Percentiles rank a stretch among this genome's conserved stretches.
phyloP scores from a whole-genome alignment of 768 basidiomycete genomes.

The Phlegmacium glaucopus region DNA sequence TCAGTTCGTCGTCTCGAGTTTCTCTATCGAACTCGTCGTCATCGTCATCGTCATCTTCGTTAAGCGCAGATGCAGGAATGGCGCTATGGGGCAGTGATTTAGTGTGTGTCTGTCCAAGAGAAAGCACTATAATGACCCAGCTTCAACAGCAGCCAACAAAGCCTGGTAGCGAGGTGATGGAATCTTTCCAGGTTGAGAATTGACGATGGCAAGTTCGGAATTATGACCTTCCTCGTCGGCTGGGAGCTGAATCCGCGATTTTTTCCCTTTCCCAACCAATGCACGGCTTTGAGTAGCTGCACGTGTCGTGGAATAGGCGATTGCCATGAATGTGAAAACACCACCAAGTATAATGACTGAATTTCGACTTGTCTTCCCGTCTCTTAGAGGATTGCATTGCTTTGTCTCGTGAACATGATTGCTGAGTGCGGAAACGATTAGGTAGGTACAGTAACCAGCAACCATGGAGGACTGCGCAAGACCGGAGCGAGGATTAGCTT shows the following conservation, averaged over 20 bases:
- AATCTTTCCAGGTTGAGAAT: constrained; percentile 76
- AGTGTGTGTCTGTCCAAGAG: neutral
- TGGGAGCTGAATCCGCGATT: constrained; percentile 61
- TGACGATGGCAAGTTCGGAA: constrained; percentile 75
- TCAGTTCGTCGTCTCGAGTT: constrained; percentile 85
- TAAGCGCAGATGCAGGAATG: constrained; percentile 88
- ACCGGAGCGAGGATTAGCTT: constrained; percentile 90
- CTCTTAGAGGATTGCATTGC: constrained; percentile 85
- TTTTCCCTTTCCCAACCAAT: constrained; percentile 71
- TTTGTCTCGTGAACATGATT: constrained; percentile 78
- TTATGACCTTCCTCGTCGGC: constrained; percentile 49
- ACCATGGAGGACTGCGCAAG: constrained; percentile 96
- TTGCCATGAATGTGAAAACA: constrained; percentile 94
- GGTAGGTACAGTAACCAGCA: constrained; percentile 95
- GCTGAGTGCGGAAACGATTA: constrained; percentile 88
- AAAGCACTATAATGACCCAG: constrained; percentile 58
- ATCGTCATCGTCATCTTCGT: constrained; percentile 77
- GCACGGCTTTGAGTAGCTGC: constrained; percentile 96
- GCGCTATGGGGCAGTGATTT: constrained; percentile 44
- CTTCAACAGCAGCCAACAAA: constrained; percentile 91
- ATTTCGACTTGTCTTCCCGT: constrained; percentile 67
- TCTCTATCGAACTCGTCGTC: constrained; percentile 69
- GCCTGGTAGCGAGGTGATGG: constrained; percentile 93
- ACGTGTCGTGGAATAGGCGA: constrained; percentile 94
- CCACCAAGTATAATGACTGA: constrained; percentile 90